Evolutionary conservation across 2,329 filamentous ascomycete species (phyloP), one percentile per base, ranked within the genome.

Genomic region (Fusarium paranaense): DNA sequence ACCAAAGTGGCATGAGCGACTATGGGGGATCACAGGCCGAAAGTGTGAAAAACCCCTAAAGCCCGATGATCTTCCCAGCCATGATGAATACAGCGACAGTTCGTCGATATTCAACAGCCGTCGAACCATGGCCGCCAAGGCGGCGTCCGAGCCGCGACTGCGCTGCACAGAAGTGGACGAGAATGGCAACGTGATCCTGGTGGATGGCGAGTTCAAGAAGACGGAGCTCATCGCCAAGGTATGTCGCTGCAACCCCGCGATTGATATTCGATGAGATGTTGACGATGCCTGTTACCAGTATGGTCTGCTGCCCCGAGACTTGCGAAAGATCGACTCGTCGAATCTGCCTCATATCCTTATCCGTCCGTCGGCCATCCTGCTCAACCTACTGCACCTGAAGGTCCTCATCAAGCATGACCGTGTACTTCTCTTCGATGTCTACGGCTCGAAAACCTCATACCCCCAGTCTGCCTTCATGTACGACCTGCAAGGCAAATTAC

Each of bases 401-500:
- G 97, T 98, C 62, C 89, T 99, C 27, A 98, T 99, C 82, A 98
- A 98, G 85, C 91, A 95, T 73, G 94, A 99, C 80, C 93, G 95
- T 27, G 95, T 99, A 8, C 90, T 99, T 27, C 92, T 99, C 6
- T 98, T 99, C 81, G 97, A 98, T 79, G 94, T 97, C 16, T 98
- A 98, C 83, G 97, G 97, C 33, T 97, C 95, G 45, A 95, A 95
- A 69, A 95, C 97, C 76, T 97, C 95, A 0, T 98, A 98, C 79
- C 95, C 96, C 35, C 97, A 98, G 82, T 98, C 95, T 5, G 91
- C 97, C 16, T 99, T 99, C 85, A 97, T 99, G 91, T 98, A 98
- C 83, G 97, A 98, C 80, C 86, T 99, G 22, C 95, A 98, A 82
- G 94, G 94, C 14, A 98, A 97, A 81, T 87, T 99, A 52, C 92